These are phyloP conservation scores for Cryptosporidium felis DNA, from an alignment of 169 alveolate species.

Conservation along the genomic window DNA sequence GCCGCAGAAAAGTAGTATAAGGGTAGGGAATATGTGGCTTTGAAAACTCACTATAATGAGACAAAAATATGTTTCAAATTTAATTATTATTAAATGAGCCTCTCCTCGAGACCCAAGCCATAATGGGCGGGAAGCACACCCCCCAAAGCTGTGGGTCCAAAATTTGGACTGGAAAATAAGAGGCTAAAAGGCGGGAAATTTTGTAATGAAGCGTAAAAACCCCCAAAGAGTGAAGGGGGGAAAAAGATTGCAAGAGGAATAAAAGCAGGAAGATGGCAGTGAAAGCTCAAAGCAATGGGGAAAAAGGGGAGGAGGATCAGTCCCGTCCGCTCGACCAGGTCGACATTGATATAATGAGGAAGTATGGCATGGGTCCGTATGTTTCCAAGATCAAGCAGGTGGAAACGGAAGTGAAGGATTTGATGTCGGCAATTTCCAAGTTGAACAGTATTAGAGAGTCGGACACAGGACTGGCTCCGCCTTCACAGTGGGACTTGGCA, in stretches of 20 bases:
- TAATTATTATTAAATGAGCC: no score
- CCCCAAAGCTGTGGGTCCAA: no score
- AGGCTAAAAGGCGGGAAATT: no score
- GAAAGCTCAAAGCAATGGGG: conserved; percentile 3
- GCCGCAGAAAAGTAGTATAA: no score
- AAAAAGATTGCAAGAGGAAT: conserved; percentile 3
- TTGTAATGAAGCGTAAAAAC: not conserved
- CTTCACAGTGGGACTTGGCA: conserved; percentile 97
- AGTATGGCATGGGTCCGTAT: conserved; percentile 90
- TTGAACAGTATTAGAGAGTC: conserved; percentile 92
- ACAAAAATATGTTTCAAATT: no score
- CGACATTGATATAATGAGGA: conserved; percentile 84
- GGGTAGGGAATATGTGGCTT: no score
- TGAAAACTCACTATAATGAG: no score
- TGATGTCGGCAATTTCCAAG: conserved; percentile 75
- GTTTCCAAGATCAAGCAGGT: conserved; percentile 79
- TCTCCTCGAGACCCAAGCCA: no score
- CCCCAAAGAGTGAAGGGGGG: not conserved
- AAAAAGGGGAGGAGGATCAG: conserved; percentile 33
- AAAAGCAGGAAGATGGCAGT: conserved; percentile 31
- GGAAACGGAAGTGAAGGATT: conserved; percentile 80
- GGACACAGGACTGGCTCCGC: conserved; percentile 98
- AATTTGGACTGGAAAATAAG: no score
- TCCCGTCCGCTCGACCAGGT: conserved; percentile 79
- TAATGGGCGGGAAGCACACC: no score